Conservation (phyloP, 257 asterid genomes). For the Penstemon eatonii region DNA sequence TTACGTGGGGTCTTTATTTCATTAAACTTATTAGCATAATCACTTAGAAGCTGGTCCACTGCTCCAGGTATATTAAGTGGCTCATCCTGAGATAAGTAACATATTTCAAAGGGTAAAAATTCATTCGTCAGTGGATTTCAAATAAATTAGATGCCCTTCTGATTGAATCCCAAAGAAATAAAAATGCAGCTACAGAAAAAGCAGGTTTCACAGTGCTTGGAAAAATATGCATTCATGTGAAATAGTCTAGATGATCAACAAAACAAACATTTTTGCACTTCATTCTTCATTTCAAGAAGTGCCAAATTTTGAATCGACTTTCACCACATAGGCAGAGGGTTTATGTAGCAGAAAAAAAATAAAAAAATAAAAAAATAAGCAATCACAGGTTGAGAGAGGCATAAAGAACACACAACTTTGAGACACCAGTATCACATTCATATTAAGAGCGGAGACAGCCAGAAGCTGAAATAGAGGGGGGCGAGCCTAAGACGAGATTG, state of each 20-base stretch:
- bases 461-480: no score
- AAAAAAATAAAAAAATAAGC: no score
- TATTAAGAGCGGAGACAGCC: no score
- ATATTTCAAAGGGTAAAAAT: constrained; percentile 14
- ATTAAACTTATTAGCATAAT: constrained; percentile 78
- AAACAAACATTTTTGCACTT: background rate
- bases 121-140: constrained; percentile 24
- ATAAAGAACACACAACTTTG: no score
- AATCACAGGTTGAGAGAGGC: no score
- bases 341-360: no score
- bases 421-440: no score
- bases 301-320: no score
- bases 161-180: no score
- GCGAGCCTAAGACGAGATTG: no score
- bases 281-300: background rate
- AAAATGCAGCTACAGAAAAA: no score
- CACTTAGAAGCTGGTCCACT: constrained; percentile 69
- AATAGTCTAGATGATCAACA: background rate
- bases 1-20: constrained; percentile 97
- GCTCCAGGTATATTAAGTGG: constrained; percentile 66
- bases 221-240: background rate
- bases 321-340: no score
- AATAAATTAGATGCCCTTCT: constrained; percentile 10
- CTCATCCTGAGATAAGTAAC: constrained; percentile 69
- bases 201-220: background rate